Evolutionary conservation across 768 basidiomycete genomes (phyloP).

Genomic region (Daedaleopsis sinensis): DNA sequence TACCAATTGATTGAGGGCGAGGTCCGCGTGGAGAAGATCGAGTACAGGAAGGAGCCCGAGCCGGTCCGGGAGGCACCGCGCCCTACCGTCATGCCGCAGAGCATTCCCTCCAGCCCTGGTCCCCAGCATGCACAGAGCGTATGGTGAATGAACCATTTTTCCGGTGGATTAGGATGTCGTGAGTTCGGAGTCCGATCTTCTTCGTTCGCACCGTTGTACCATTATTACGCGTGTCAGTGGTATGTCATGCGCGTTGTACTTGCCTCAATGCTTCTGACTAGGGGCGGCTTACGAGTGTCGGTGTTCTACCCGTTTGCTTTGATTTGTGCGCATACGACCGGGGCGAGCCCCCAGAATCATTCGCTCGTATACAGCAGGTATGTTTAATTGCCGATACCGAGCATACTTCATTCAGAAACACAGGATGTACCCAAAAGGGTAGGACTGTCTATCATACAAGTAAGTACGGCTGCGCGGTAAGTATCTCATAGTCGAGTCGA

Average conservation of each 20-base stretch:
- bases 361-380: too few species aligned
- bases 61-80: conserved; percentile 42
- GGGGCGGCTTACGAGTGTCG: not conserved
- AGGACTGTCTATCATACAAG: too few species aligned
- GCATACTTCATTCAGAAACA: too few species aligned
- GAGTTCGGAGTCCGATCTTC: not conserved
- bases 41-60: conserved; percentile 70
- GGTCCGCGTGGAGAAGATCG: conserved; percentile 91
- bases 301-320: not conserved
- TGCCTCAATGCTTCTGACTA: not conserved
- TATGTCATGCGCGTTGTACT: not conserved
- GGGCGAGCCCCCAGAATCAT: too few species aligned
- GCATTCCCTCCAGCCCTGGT: conserved; percentile 47
- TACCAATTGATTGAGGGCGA: conserved; percentile 95
- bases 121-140: conserved; percentile 33
- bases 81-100: conserved; percentile 52
- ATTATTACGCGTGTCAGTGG: conserved; percentile 7
- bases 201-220: conserved; percentile 5
- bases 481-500: too few species aligned
- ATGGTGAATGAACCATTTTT: conserved; percentile 33
- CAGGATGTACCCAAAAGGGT: too few species aligned
- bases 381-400: too few species aligned
- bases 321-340: too few species aligned
- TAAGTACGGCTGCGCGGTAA: too few species aligned
- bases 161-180: not conserved